Percentiles rank a stretch among this genome's conserved stretches.
These are phyloP conservation scores for Lactuca sativa DNA, from an alignment of 129 eudicot genomes.

Conservation along the genomic window DNA sequence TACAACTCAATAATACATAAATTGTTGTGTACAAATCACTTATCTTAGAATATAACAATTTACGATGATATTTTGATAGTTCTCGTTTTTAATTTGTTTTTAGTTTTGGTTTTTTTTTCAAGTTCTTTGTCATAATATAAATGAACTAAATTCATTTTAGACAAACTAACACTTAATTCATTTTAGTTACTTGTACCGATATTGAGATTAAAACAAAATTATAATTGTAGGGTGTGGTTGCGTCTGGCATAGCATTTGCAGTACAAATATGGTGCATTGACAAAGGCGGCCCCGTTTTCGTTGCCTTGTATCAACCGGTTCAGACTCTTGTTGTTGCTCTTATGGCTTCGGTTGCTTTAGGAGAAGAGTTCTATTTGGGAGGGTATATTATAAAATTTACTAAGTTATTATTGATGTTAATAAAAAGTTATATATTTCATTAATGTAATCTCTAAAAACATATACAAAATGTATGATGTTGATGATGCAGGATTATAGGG, in stretches of 20 bases:
- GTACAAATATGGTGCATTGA: slow-evolving; percentile 99
- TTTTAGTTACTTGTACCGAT: too few relatives aligned
- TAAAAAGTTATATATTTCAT: neutral
- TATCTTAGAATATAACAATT: too few relatives aligned
- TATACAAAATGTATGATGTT: neutral
- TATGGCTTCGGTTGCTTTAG: slow-evolving; percentile 81
- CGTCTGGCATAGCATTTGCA: slow-evolving; percentile 98
- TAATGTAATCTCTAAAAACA: neutral
- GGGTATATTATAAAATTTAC: slow-evolving; percentile 48
- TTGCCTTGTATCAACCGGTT: slow-evolving; percentile 97
- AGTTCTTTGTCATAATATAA: too few relatives aligned
- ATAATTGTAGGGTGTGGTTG: slow-evolving; percentile 80
- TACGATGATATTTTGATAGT: too few relatives aligned
- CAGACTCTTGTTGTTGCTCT: slow-evolving; percentile 98
- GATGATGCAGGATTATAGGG: slow-evolving; percentile 68
- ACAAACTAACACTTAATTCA: too few relatives aligned
- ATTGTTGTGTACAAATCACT: too few relatives aligned
- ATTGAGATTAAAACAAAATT: too few relatives aligned
- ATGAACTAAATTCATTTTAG: too few relatives aligned
- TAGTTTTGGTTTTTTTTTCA: too few relatives aligned
- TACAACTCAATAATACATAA: too few relatives aligned
- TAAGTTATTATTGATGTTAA: neutral
- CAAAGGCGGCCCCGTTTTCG: slow-evolving; percentile 98
- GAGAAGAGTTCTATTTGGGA: slow-evolving; percentile 95
- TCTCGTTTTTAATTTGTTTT: too few relatives aligned